phyloP scores from a whole-genome alignment of 371 early-diverging fungal species.

The Blakeslea trispora region DNA sequence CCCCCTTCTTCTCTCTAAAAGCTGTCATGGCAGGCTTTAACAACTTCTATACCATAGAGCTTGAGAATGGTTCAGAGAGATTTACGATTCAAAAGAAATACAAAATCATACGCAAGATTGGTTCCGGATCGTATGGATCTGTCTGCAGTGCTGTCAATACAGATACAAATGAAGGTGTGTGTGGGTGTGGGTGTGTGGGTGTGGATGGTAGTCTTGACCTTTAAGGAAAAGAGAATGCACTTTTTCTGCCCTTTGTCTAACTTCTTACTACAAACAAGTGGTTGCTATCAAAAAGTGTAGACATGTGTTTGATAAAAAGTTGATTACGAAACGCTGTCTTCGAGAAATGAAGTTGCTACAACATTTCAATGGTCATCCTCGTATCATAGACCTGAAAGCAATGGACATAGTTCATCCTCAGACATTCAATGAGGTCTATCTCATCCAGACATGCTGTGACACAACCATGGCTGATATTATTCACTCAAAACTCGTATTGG shows the following conservation, averaged over 20 bases:
- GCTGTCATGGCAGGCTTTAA: not conserved
- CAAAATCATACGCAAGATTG: conserved; percentile 80
- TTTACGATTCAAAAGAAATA: conserved; percentile 70
- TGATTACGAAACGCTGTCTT: conserved; percentile 72
- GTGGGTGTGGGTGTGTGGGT: no score
- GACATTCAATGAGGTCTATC: conserved; percentile 73
- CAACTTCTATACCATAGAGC: not conserved
- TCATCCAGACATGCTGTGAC: conserved; percentile 79
- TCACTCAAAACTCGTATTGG: conserved; percentile 78
- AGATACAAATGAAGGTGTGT: conserved; percentile 35
- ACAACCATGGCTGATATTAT: conserved; percentile 93
- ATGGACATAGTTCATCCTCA: conserved; percentile 69
- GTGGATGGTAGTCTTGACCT: no score
- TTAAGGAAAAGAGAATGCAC: no score
- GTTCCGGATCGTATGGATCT: conserved; percentile 91
- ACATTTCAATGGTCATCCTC: conserved; percentile 79
- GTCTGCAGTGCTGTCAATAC: conserved; percentile 67
- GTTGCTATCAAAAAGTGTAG: conserved; percentile 82
- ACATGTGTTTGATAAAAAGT: conserved; percentile 69
- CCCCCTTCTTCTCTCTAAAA: not conserved
- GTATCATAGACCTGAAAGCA: conserved; percentile 71
- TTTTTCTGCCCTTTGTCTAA: no score
- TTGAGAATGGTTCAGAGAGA: conserved; percentile 46
- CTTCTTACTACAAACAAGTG: no score
- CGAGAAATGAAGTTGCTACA: conserved; percentile 78